A percentile compares a stretch with the other conserved stretches of the same genome.
phyloP scores from a whole-genome alignment of 176 grass and related monocot genomes.

The Juncus effusus region DNA sequence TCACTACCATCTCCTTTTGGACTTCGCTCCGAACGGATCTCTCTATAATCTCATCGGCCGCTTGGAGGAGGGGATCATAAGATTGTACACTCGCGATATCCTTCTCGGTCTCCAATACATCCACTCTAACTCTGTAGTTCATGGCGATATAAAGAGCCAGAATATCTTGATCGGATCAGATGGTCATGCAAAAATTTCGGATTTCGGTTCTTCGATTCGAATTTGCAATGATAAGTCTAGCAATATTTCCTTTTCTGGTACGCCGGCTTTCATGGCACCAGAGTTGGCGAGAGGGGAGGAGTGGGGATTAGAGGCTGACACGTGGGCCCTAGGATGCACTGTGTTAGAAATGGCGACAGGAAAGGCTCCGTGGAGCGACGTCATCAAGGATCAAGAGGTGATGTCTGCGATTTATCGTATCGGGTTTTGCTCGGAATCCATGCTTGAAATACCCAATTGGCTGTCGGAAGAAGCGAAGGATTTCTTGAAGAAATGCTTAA shows the following conservation, averaged over 20 bases:
- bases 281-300: conserved; percentile 42
- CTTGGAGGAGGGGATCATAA: conserved; percentile 40
- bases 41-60: conserved; percentile 48
- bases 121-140: conserved; percentile 43
- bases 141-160: conserved; percentile 62
- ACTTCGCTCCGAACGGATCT: conserved; percentile 65
- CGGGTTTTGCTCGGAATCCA: conserved; percentile 34
- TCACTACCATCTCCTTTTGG: conserved; percentile 62
- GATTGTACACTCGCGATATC: conserved; percentile 31
- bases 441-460: conserved; percentile 33
- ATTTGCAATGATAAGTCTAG: neutral
- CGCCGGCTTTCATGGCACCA: conserved; percentile 13
- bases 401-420: conserved; percentile 29
- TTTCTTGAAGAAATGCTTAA: conserved; percentile 35
- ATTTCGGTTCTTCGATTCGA: conserved; percentile 60
- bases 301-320: conserved; percentile 16
- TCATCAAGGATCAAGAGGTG: conserved; percentile 23
- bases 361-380: conserved; percentile 27
- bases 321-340: conserved; percentile 45
- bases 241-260: conserved; percentile 15
- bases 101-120: conserved; percentile 58
- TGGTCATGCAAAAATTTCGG: conserved; percentile 56
- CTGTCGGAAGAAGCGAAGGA: conserved; percentile 33
- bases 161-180: conserved; percentile 63
- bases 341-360: conserved; percentile 45